Evolutionary conservation across 2,329 filamentous ascomycete species (phyloP).

Genomic region (Ilyonectria mors-panacis): DNA sequence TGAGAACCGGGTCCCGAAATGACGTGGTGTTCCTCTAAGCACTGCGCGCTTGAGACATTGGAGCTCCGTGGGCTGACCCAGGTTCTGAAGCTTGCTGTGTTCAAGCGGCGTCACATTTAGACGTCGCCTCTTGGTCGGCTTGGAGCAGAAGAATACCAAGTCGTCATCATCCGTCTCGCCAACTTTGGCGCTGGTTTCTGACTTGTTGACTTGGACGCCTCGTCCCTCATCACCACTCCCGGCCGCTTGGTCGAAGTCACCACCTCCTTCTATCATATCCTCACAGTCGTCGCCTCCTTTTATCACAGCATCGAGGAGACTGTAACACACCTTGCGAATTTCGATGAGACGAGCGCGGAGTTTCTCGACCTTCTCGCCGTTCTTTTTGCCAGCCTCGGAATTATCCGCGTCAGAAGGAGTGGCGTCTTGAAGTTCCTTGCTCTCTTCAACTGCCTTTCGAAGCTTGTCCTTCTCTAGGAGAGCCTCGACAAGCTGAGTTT

Average conservation of each 20-base stretch:
- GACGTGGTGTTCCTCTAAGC: neutral
- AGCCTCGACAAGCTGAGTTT: slow-evolving; percentile 72
- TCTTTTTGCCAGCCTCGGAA: slow-evolving; percentile 58
- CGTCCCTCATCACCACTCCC: neutral
- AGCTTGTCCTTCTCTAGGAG: slow-evolving; percentile 74
- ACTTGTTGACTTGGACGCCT: neutral
- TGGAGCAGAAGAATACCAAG: neutral
- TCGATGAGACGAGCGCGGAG: slow-evolving; percentile 68
- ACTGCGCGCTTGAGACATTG: neutral
- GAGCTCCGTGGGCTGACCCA: neutral
- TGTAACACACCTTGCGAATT: slow-evolving; percentile 70
- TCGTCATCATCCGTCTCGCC: slow-evolving; percentile 2
- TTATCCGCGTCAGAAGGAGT: slow-evolving; percentile 53
- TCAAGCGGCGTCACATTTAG: neutral
- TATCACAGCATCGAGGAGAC: slow-evolving; percentile 30
- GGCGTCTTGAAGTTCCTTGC: slow-evolving; percentile 59
- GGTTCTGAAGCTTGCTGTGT: neutral
- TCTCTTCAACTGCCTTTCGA: slow-evolving; percentile 67
- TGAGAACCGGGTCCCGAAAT: slow-evolving; percentile 9
- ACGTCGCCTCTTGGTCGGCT: neutral
- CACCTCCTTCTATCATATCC: slow-evolving; percentile 5
- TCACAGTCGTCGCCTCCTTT: neutral
- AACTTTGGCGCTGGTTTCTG: neutral
- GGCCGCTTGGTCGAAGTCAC: slow-evolving; percentile 32
- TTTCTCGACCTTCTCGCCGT: slow-evolving; percentile 70